Evolutionary conservation across 306 rosid species (phyloP), one percentile per base, ranked within the genome.

Genomic region (Trifolium repens): DNA sequence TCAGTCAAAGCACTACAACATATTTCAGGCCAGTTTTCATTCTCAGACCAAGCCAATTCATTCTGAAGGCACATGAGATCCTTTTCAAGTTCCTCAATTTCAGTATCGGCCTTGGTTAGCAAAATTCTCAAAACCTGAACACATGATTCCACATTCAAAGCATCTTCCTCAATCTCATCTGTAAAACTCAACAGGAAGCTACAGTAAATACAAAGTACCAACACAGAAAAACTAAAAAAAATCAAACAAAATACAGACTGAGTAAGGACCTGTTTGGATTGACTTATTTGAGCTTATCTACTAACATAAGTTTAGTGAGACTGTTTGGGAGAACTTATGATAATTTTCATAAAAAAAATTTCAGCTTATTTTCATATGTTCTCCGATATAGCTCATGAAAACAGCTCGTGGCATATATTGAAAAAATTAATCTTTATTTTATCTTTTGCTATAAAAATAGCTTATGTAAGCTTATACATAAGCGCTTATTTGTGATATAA

Each of bases 81-180:
- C 54, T 73, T 78, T 72, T 83, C 90, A 65, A 93, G 94, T 47
- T 85, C 92, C 80, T 86, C 86, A 37, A 89, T 83, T 73, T 90
- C 96, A 43, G 39, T 69, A 70, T 87, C 90, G 2, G 87, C 92
- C 67, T 84, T 80, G 66, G 70, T 73, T 73, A 86, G 78, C 82
- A 84, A 84, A 80, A 78, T 78, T 78, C 80, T 77, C 77, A 90
- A 78, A 77, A 87, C 96, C 76, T 81, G 88, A 70, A 88, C 63
- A 62, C 92, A 87, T 55, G 63, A 84, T 71, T 82, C 84, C 82
- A 68, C 85, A 43, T 90, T 80, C 88, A 87, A 76, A 27, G 82
- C 84, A 83, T 82, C 78, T 83, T 93, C 96, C 82, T 89, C 93
- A 42, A 89, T 85, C 57, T 34, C 64, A 86, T 93, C 96, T 93